Percentiles rank a stretch among this genome's conserved stretches.
Evolutionary conservation across 176 grass and related monocot species (phyloP).

Genomic region (Oryza glumipatula): DNA sequence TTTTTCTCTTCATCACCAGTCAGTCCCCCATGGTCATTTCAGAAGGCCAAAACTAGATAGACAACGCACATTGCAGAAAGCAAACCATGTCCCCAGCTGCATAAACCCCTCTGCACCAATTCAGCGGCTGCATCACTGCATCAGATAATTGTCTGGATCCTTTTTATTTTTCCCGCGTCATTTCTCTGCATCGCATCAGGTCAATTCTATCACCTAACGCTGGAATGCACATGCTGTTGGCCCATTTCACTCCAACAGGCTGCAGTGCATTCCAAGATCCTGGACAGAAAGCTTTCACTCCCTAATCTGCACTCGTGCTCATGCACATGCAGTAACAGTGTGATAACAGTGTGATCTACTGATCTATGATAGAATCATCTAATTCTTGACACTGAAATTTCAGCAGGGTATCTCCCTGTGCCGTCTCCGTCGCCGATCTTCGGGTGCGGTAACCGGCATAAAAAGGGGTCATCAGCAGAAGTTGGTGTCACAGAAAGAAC

Average conservation of each 20-base stretch:
- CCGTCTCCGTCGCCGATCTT: not conserved
- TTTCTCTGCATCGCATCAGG: constrained; percentile 40
- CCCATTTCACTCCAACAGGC: constrained; percentile 36
- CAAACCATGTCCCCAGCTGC: not conserved
- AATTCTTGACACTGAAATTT: constrained; percentile 8
- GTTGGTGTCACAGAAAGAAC: constrained; percentile 11
- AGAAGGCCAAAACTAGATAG: constrained; percentile 23
- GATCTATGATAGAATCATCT: not conserved
- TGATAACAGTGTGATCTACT: not conserved
- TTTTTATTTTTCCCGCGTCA: not conserved
- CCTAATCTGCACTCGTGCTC: constrained; percentile 27
- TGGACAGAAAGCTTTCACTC: constrained; percentile 11
- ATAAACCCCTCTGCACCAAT: not conserved
- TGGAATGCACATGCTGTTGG: constrained; percentile 44
- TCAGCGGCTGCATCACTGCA: not conserved
- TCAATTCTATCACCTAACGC: constrained; percentile 47
- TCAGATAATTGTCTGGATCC: not conserved
- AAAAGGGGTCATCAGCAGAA: not conserved
- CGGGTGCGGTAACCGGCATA: not conserved
- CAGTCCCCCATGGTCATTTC: constrained; percentile 33
- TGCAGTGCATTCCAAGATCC: constrained; percentile 39
- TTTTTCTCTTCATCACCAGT: not conserved
- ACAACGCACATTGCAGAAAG: constrained; percentile 41
- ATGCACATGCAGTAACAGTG: constrained; percentile 50
- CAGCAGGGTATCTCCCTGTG: not conserved